These are phyloP conservation scores for Cichorium intybus DNA, from an alignment of 140 eudicot genomes.

Conservation along the genomic window DNA sequence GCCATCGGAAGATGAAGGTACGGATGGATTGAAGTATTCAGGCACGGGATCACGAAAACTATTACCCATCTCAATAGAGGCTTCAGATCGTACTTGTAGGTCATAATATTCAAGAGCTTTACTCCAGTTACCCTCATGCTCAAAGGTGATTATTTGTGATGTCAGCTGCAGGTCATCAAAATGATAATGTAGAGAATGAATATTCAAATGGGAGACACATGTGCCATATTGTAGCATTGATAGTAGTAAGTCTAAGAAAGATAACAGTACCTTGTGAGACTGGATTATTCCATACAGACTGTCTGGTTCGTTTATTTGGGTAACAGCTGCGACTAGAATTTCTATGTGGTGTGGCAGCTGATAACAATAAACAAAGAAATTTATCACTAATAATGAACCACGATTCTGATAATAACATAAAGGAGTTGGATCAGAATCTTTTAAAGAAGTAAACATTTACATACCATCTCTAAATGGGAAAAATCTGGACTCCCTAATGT, in stretches of 20 bases:
- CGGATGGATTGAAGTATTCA: slow-evolving; percentile 29
- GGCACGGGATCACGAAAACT: slow-evolving; percentile 23
- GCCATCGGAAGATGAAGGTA: slow-evolving; percentile 29
- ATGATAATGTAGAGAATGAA: not conserved
- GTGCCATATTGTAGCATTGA: slow-evolving; percentile 5
- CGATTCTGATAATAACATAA: not conserved
- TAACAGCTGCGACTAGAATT: slow-evolving; percentile 83
- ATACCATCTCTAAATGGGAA: slow-evolving; percentile 76
- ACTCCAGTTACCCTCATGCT: slow-evolving; percentile 99
- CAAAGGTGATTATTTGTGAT: slow-evolving; percentile 87
- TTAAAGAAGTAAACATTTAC: not conserved
- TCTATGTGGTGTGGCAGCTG: slow-evolving; percentile 92
- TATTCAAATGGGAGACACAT: not conserved
- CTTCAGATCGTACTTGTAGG: slow-evolving; percentile 71
- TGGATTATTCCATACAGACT: slow-evolving; percentile 95
- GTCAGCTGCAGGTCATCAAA: slow-evolving; percentile 54
- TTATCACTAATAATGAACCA: not conserved
- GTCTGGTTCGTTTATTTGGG: slow-evolving; percentile 98
- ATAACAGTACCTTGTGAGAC: slow-evolving; percentile 69
- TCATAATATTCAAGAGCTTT: slow-evolving; percentile 98
- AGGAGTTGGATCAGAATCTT: not conserved
- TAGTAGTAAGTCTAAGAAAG: not conserved
- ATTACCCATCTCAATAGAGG: slow-evolving; percentile 35
- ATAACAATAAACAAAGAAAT: slow-evolving; percentile 9
- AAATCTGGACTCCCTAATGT: slow-evolving; percentile 94